Evolutionary conservation across 257 asterid species (phyloP).

Genomic region (Nicotiana otophora): DNA sequence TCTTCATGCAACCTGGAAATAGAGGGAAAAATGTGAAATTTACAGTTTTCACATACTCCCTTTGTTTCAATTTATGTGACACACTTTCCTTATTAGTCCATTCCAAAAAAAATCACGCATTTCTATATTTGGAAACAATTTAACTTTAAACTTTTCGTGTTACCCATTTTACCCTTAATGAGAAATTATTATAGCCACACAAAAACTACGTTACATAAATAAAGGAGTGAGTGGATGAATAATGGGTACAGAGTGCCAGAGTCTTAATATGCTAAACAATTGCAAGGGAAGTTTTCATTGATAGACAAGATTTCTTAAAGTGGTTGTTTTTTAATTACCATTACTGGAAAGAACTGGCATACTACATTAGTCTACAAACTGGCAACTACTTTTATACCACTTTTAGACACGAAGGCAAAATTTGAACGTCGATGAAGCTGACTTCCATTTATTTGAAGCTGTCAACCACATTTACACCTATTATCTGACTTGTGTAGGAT

Average conservation of each 20-base stretch:
- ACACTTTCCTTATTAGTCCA: too few relatives aligned
- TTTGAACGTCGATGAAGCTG: neutral
- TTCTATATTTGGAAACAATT: too few relatives aligned
- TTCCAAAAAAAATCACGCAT: too few relatives aligned
- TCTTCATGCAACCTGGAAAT: constrained; percentile 77
- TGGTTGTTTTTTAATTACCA: too few relatives aligned
- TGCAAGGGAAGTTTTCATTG: too few relatives aligned
- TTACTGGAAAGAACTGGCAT: neutral
- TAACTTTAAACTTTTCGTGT: too few relatives aligned
- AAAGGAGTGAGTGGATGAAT: neutral
- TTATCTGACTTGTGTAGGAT: neutral
- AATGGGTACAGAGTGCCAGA: neutral
- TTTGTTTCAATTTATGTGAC: too few relatives aligned
- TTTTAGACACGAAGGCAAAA: neutral
- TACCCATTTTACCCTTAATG: too few relatives aligned
- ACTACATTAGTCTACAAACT: neutral
- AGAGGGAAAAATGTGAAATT: constrained; percentile 1
- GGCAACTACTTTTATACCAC: neutral
- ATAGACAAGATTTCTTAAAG: too few relatives aligned
- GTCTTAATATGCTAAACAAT: too few relatives aligned
- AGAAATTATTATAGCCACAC: too few relatives aligned
- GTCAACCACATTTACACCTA: neutral
- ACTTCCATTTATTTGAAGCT: neutral
- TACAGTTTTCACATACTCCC: neutral
- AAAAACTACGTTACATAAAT: too few relatives aligned